These are phyloP conservation scores for Xylaria curta DNA, from an alignment of 495 filamentous ascomycete species.

Conservation along the genomic window DNA sequence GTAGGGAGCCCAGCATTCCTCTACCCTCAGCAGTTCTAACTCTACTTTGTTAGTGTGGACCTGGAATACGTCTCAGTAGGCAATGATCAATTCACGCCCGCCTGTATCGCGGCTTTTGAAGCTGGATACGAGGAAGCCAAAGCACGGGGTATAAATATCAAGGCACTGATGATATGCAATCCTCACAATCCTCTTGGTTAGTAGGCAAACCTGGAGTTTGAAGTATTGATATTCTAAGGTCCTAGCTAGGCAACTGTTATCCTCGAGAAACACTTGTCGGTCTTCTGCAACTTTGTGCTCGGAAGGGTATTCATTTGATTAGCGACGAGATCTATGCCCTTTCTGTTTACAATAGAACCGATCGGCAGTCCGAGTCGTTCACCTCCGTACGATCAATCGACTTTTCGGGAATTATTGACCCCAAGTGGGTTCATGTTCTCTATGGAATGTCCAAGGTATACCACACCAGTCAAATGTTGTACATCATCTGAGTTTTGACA, in stretches of 20 bases:
- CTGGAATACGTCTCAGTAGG: slow-evolving; percentile 54
- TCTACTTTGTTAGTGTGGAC: slow-evolving; percentile 38
- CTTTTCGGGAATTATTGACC: slow-evolving; percentile 54
- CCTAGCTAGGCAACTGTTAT: slow-evolving; percentile 54
- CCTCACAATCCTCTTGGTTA: slow-evolving; percentile 67
- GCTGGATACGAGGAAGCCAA: slow-evolving; percentile 33
- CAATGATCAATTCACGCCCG: slow-evolving; percentile 52
- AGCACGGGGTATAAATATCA: slow-evolving; percentile 43
- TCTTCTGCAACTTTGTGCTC: slow-evolving; percentile 60
- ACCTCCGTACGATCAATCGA: slow-evolving; percentile 61
- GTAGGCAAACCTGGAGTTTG: background rate
- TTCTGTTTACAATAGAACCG: slow-evolving; percentile 55
- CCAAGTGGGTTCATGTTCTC: slow-evolving; percentile 60
- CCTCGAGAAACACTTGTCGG: slow-evolving; percentile 51
- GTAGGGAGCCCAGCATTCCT: slow-evolving; percentile 24
- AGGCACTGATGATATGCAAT: slow-evolving; percentile 62
- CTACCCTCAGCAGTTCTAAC: background rate
- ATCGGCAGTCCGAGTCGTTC: slow-evolving; percentile 44
- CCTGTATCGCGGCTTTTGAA: slow-evolving; percentile 36
- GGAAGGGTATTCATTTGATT: slow-evolving; percentile 63
- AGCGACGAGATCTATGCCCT: slow-evolving; percentile 70
- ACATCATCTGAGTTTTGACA: slow-evolving; percentile 9
- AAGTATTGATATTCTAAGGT: slow-evolving; percentile 14
- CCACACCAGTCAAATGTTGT: background rate
- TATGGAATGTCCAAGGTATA: slow-evolving; percentile 64